Base-by-base conservation (phyloP, 2,329 filamentous ascomycete species). In the Cordyceps fumosorosea region DNA sequence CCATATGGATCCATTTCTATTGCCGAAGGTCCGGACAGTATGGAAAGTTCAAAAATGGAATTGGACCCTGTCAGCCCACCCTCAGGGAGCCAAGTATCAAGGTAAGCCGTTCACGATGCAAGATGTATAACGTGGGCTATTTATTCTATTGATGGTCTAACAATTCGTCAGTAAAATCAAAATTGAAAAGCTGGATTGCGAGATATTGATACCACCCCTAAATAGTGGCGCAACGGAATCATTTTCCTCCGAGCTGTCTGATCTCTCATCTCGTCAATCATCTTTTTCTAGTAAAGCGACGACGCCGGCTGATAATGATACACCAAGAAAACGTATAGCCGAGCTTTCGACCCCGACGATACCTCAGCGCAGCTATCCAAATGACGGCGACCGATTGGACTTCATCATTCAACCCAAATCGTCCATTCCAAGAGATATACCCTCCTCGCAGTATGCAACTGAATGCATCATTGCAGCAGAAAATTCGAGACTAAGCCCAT, bases 391-490 rank as follows among this genome's bases (percentile, higher is more conserved):
- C 59, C 71, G 73, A 32, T 70, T 76, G 40, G 74, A 69, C 40
- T 85, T 82, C 71, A 84, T 87, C 68, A 84, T 89, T 64, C 84
- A 83, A 47, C 89, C 91, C 14, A 91, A 87, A 69, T 90, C 91
- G 8, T 96, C 93, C 18, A 93, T 99, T 69, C 93, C 93, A 18
- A 78, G 84, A 61, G 84, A 89, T 65, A 74, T 98, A 52, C 80
- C 89, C 18, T 81, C 86, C 32, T 81, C 85, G 56, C 87, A 93
- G 64, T 97, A 96, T 76, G 93, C 91, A n/a, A 85, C 88, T 66
- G 92, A 99, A 76, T 96, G 92, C 72, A 89, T 96, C 63, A 83
- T 88, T 59, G 93, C 93, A 14, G 95, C 93, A 60, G 91, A 96
- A 74, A 89, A 90, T 10, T 97, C 91, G 47, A 84, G 95, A 62